Base-by-base conservation (phyloP, 2,329 filamentous ascomycete genomes). In the Cladobotryum protrusum region DNA sequence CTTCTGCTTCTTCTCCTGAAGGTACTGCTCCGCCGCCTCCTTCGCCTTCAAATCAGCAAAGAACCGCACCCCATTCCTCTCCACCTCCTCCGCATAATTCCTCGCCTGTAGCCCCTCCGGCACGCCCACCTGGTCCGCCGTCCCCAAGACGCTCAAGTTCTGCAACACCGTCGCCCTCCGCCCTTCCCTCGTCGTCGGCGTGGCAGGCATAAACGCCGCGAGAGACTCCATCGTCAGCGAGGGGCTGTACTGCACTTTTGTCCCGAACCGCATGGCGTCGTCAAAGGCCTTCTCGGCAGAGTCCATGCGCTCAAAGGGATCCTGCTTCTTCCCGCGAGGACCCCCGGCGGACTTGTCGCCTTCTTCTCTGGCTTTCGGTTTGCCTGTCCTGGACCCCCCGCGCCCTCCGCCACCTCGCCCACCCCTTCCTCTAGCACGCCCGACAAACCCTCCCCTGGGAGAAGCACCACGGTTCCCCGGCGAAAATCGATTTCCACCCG, bases 121-220 rank as follows among this genome's bases (percentile, higher is more conserved):
- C 37, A 57, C 53, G 48, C 64, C 65, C 37, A 69, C 57, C 35
- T 59, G 61, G 36, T 69, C 68, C 9, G 63, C 64, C n/a, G 62
- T 61, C 37, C 62, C 67, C 15, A 73, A 58, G 6, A 63, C 56
- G 42, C 63, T 65, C 45, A 72, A 63, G 47, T 62, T 69, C 52
- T 64, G 58, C 50, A 72, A 52, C 34, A 71, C 64, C 14, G 64
- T 59, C 6, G 68, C 66, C 39, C 57, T 54, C 14, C 61, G 62
- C 44, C 66, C 60, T 18, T 61, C 54, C 5, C 55, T 34, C 14
- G 58, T 59, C 24, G 61, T 58, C 34, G 67, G 61, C 20, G 58
- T 53, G 15, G 57, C 57, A 12, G 68, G 68, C 45, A 64, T 58
- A 48, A 63, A 64, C 37, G 57, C 55, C 47, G 58, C 54, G 13